Evolutionary conservation across 176 grass and related monocot genomes (phyloP).

Genomic region (Microstegium vimineum): DNA sequence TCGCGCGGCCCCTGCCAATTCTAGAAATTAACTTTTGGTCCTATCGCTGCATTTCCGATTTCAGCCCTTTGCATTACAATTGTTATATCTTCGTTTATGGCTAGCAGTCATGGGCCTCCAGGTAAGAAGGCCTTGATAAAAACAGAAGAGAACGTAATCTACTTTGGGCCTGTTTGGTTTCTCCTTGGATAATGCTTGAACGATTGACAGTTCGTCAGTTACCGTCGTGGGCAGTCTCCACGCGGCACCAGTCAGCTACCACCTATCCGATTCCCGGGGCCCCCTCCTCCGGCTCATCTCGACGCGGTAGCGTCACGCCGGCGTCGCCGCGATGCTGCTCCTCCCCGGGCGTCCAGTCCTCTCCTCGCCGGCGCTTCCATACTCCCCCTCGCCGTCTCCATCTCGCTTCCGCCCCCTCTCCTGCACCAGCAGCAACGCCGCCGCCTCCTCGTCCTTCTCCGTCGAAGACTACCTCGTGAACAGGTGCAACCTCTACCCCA

Average conservation of each 20-base stretch:
- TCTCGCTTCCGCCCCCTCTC: not conserved
- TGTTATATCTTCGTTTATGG: too few relatives aligned
- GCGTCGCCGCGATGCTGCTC: conserved; percentile 9
- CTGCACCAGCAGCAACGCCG: not conserved
- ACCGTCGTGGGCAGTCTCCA: not conserved
- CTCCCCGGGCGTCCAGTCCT: not conserved
- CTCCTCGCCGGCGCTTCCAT: not conserved
- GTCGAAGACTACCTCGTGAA: conserved; percentile 20
- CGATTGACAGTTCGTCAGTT: not conserved
- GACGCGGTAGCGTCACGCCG: not conserved
- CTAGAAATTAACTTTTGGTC: not conserved
- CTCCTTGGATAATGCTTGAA: not conserved
- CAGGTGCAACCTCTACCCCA: conserved; percentile 22
- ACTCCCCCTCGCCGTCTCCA: not conserved
- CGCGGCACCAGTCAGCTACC: not conserved
- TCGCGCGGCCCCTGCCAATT: conserved; percentile 38
- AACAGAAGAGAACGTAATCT: too few relatives aligned
- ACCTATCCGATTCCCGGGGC: not conserved
- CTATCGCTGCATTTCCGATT: too few relatives aligned
- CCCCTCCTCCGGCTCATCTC: not conserved
- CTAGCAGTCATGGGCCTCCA: too few relatives aligned
- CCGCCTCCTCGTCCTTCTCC: not conserved
- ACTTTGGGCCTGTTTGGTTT: too few relatives aligned
- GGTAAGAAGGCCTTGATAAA: too few relatives aligned
- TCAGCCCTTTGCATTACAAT: too few relatives aligned